Evolutionary conservation across 1,284 basidiomycete species (phyloP).

Genomic region (Veloporphyrellus conicus): DNA sequence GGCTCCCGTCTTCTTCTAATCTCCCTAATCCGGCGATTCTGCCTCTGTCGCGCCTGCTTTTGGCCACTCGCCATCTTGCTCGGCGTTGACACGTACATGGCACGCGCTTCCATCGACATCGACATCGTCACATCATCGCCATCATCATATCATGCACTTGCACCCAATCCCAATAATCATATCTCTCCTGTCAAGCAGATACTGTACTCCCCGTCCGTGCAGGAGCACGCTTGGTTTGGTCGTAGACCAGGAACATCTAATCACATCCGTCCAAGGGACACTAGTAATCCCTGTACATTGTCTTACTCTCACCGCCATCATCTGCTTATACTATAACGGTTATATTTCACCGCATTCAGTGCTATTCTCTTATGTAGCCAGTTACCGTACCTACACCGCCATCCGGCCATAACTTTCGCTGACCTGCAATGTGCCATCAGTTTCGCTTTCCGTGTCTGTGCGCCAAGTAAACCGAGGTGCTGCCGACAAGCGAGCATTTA

Average conservation of each 20-base stretch:
- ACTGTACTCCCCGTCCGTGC: constrained; percentile 1
- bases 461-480: neutral
- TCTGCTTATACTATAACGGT: constrained; percentile 7
- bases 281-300: constrained; percentile 15
- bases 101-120: neutral
- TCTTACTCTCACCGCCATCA: constrained; percentile 1
- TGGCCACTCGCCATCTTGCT: neutral
- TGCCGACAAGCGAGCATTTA: neutral
- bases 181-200: constrained; percentile 3
- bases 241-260: constrained; percentile 17
- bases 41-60: neutral
- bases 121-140: neutral
- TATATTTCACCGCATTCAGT: constrained; percentile 2
- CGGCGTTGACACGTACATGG: neutral
- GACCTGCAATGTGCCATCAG: too few relatives aligned
- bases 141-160: neutral
- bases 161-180: neutral
- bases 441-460: neutral
- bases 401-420: constrained; percentile 7
- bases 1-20: constrained; percentile 53
- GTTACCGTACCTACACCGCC: constrained; percentile 13
- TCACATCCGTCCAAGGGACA: constrained; percentile 16
- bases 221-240: constrained; percentile 6
- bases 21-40: neutral
- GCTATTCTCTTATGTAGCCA: constrained; percentile 16